These are phyloP conservation scores for Pseudonitzschia multiseries DNA, from an alignment of 108 stramenopile genomes.

Conservation along the genomic window DNA sequence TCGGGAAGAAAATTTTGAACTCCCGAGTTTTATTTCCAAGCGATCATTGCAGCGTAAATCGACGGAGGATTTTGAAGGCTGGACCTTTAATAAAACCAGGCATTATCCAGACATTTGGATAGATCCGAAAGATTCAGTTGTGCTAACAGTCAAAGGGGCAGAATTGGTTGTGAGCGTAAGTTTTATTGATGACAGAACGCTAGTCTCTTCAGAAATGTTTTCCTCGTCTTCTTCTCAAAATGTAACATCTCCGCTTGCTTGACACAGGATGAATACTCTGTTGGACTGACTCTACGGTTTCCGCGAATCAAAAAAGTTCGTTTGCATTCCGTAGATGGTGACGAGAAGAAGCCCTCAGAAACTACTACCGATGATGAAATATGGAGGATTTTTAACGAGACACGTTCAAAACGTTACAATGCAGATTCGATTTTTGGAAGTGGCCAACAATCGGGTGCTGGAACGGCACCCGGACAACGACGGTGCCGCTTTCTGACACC, in stretches of 20 bases:
- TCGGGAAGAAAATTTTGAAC: conserved; percentile 30
- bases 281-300: conserved; percentile 75
- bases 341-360: conserved; percentile 47
- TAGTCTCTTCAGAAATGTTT: not conserved
- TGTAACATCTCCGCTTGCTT: not conserved
- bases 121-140: conserved; percentile 74
- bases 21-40: conserved; percentile 71
- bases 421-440: not conserved
- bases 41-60: conserved; percentile 53
- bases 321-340: conserved; percentile 43
- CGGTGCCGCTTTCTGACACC: conserved; percentile 62
- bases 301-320: conserved; percentile 68
- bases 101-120: conserved; percentile 70
- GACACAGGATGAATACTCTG: conserved; percentile 45
- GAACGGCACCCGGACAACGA: not conserved
- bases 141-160: conserved; percentile 68
- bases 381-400: conserved; percentile 44
- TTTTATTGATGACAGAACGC: not conserved
- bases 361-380: conserved; percentile 43
- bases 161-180: conserved; percentile 51
- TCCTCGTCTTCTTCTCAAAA: not conserved
- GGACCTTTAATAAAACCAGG: conserved; percentile 46
- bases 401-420: conserved; percentile 32
- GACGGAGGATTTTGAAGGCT: conserved; percentile 55
- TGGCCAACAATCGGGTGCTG: not conserved